Base-by-base conservation (phyloP, 768 basidiomycete species). In the Agrocybe praecox region DNA sequence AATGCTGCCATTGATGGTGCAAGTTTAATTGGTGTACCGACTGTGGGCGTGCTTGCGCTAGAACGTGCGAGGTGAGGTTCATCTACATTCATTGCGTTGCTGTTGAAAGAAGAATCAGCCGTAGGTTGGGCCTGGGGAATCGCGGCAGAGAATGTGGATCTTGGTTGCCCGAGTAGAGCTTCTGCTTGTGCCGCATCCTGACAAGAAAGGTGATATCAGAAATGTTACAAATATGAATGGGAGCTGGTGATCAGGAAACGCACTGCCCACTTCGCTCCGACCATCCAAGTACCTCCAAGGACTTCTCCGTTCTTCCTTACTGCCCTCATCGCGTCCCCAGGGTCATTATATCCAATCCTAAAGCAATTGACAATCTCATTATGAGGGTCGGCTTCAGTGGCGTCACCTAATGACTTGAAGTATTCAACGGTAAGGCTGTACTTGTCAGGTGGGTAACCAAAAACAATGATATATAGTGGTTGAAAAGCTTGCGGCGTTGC, bases 201-300 rank as follows among this genome's bases (percentile, higher is more conserved):
- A 40, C 33, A 34, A 52, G 7, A 59, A 46, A 18, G 24, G 17
- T 4, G 2, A 6, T 21, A 52, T 45, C 19, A 32, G 43, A 24
- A 24, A 36, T 21, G 29, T 14, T 42, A 4, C 12, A 34, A 46
- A 29, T 33, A 19, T 26, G 24, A 60, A 52, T 29, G 26, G 46
- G 29, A 48, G 36, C 40, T 46, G 46, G 56, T 53, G 50, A 62
- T 36, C 32, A 24, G 24, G 21, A 34, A 40, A 60, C 90, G 58
- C 67, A 93, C 92, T 23, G 89, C 89, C 87, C 88, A 92, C 69
- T 93, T 93, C 42, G 84, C 86, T 12, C 93, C 94, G 33, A 95
- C 75, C 92, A 95, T 95, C 79, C 84, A 91, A 47, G 78, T 80
- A 4, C 89, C 89, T 11, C 80, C 74, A 19, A 95, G 67, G 1